Evolutionary conservation across 176 grass and related monocot species (phyloP), one percentile per base, ranked within the genome.

Genomic region (sorghum (Sorghum bicolor)): DNA sequence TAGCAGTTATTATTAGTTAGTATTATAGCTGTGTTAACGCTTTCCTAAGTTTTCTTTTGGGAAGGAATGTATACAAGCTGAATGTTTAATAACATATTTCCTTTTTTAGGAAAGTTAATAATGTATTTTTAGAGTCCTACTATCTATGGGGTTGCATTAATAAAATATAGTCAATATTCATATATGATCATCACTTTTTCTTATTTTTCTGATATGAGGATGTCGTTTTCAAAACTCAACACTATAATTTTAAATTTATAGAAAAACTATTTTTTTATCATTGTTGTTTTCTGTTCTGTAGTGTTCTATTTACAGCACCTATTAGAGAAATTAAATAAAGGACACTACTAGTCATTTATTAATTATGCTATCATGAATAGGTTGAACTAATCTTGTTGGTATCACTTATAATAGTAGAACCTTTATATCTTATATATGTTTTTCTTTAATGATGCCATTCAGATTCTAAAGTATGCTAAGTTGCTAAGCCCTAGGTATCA

Each of bases 401-500:
- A 61, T 61, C 57, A 26, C 57, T 26, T 61, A 69, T 75, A 40
- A n/a, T 69, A 62, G 62, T 44, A 48, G 61, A 85, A 11, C 8
- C 29, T 55, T 84, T 25, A 81, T 70, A 76, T 62, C n/a, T 32
- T 77, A 39, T 61, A 25, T 60, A 61, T 70, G 62, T 25, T 41
- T 70, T 80, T 34, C 10, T 80, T 82, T 30, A 72, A 26, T 85
- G 31, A 64, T 64, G 39, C 17, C 69, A 22, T 70, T 30, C 76
- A 81, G 69, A 70, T 32, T 39, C 6, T 63, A 77, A 64, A 53
- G n/a, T 43, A 76, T 40, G 31, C 70, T 85, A 80, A 52, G 48
- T 38, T 40, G 31, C 70, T 81, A 85, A 52, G 69, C 37, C 32
- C 26, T 76, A 79, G 45, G 66, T 32, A 57, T 63, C 7, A 19